Percentiles rank a stretch among this genome's conserved stretches.
Evolutionary conservation across 163 green algal genomes (phyloP).

Genomic region (Volvox carteri): DNA sequence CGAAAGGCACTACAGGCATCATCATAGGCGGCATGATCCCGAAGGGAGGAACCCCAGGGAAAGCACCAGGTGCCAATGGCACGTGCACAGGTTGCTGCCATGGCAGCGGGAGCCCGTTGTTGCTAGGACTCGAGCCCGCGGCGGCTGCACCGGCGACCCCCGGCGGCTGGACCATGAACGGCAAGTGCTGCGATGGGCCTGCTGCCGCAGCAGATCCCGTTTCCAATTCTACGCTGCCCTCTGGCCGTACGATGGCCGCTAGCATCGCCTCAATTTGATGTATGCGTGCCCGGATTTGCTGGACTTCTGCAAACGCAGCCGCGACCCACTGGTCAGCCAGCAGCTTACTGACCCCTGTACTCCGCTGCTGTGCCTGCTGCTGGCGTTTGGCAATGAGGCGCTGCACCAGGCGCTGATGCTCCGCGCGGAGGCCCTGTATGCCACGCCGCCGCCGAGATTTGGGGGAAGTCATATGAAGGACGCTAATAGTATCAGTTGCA

Average conservation of each 20-base stretch:
- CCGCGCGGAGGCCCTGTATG: not conserved
- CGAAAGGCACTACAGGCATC: slow-evolving; percentile 1
- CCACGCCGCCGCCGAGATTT: too few species aligned
- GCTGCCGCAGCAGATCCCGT: not conserved
- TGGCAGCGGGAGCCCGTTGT: not conserved
- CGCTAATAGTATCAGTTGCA: too few species aligned
- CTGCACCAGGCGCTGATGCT: not conserved
- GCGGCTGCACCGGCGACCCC: not conserved
- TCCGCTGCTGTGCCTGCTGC: not conserved
- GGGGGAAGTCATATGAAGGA: too few species aligned
- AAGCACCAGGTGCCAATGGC: too few species aligned
- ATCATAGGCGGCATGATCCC: not conserved
- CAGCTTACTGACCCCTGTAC: not conserved
- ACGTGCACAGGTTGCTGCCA: too few species aligned
- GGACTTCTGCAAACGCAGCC: not conserved
- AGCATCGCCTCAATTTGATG: not conserved
- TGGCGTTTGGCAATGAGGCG: not conserved
- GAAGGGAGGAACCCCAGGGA: not conserved
- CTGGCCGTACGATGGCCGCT: not conserved
- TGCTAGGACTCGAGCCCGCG: not conserved
- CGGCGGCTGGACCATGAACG: not conserved
- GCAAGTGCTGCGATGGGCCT: not conserved
- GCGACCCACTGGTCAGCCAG: not conserved
- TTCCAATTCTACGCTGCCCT: not conserved
- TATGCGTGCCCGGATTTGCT: not conserved